Conservation (phyloP, 345 rosid genomes). For the Corymbia maculata region DNA sequence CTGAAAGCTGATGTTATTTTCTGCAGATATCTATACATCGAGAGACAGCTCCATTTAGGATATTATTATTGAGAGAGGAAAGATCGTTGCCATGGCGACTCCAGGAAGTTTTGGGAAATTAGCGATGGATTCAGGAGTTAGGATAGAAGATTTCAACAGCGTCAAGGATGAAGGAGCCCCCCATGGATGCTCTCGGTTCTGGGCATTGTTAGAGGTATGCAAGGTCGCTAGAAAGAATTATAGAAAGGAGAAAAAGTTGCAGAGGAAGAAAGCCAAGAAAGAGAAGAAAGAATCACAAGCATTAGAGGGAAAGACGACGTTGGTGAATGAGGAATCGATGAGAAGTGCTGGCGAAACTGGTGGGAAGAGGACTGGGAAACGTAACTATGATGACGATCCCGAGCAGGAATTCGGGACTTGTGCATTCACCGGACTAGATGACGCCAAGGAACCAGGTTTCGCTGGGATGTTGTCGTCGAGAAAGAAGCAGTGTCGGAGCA, state of each 20-base stretch:
- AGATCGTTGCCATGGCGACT: background rate
- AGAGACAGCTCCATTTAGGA: background rate
- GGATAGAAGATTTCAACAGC: background rate
- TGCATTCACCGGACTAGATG: background rate
- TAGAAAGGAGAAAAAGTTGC: background rate
- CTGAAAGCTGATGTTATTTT: background rate
- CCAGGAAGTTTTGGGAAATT: background rate
- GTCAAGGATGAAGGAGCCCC: background rate
- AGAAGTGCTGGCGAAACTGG: background rate
- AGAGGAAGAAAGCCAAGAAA: background rate
- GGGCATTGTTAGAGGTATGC: background rate
- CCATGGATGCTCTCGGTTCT: background rate
- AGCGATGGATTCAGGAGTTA: background rate
- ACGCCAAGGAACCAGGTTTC: background rate
- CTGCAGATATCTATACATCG: background rate
- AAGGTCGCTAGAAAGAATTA: background rate
- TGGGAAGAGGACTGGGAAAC: background rate
- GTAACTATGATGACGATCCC: background rate
- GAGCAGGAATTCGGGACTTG: background rate
- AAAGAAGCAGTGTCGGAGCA: background rate
- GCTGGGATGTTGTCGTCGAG: background rate
- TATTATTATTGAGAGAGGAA: background rate
- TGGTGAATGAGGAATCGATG: background rate
- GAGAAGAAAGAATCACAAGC: background rate
- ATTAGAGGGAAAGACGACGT: background rate